Conservation (phyloP, 202 grass and related monocot genomes). For the Schoenoplectus tabernaemontani region DNA sequence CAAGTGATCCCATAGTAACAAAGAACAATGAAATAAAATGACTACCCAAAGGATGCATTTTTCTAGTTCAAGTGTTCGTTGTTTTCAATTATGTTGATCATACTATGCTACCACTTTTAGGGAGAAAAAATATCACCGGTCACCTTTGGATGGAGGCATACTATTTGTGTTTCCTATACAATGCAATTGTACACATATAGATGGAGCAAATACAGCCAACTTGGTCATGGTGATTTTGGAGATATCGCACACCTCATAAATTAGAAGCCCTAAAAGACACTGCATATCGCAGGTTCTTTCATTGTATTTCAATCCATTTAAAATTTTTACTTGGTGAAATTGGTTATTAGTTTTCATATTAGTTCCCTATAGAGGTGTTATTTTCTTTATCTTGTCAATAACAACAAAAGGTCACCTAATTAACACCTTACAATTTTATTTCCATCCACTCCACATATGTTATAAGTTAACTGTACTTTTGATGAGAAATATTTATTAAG, state of each 20-base stretch:
- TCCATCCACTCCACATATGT: too few species aligned
- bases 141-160: conserved; percentile 70
- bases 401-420: too few species aligned
- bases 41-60: neutral
- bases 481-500: too few species aligned
- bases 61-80: neutral
- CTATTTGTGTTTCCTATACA: conserved; percentile 35
- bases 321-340: neutral
- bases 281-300: conserved; percentile 42
- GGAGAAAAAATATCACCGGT: conserved; percentile 46
- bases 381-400: too few species aligned
- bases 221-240: conserved; percentile 66
- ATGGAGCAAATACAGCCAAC: conserved; percentile 74
- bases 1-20: neutral
- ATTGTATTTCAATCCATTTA: neutral
- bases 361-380: too few species aligned
- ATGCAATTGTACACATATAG: conserved; percentile 54
- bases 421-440: too few species aligned
- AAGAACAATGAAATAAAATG: neutral
- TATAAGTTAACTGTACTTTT: too few species aligned
- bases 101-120: conserved; percentile 16
- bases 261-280: conserved; percentile 41
- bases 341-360: neutral
- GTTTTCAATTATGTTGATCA: neutral
- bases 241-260: conserved; percentile 50